Conservation (phyloP, 305 asterid species). For the Plantago coronopus region DNA sequence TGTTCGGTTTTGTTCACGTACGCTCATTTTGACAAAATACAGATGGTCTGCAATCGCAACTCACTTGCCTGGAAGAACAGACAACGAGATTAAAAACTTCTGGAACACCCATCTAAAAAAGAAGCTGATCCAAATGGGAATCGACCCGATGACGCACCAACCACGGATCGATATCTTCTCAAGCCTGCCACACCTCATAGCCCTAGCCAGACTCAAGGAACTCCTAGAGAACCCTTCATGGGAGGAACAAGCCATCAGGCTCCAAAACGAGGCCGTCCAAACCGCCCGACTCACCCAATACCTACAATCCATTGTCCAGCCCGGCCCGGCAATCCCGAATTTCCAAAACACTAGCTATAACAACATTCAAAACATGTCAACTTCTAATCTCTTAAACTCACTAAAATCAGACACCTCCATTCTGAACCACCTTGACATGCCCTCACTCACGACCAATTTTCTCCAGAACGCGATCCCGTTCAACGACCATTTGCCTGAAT, state of each 20-base stretch:
- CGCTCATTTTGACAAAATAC: not conserved
- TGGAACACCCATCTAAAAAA: constrained; percentile 51
- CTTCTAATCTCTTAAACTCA: constrained; percentile 1
- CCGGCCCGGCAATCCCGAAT: not conserved
- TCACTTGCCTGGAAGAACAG: constrained; percentile 41
- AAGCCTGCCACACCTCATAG: constrained; percentile 12
- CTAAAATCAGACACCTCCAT: not conserved
- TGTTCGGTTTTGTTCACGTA: too few relatives aligned
- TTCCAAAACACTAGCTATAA: not conserved
- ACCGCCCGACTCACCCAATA: constrained; percentile 32
- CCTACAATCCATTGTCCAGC: constrained; percentile 38
- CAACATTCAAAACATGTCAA: not conserved
- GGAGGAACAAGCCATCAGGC: constrained; percentile 27
- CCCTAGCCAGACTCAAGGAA: constrained; percentile 15
- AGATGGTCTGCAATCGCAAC: constrained; percentile 54
- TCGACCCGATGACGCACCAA: constrained; percentile 48
- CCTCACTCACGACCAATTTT: not conserved
- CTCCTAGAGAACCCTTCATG: constrained; percentile 33
- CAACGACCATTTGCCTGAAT: constrained; percentile 36
- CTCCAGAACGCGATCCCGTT: constrained; percentile 33
- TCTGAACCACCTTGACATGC: not conserved
- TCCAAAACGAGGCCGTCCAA: constrained; percentile 36
- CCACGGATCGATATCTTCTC: constrained; percentile 35
- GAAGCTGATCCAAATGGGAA: constrained; percentile 42
- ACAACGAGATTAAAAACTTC: constrained; percentile 47